phyloP scores from a whole-genome alignment of 805 yeast genomes.

The Sugiyamaella qingdaonensis region DNA sequence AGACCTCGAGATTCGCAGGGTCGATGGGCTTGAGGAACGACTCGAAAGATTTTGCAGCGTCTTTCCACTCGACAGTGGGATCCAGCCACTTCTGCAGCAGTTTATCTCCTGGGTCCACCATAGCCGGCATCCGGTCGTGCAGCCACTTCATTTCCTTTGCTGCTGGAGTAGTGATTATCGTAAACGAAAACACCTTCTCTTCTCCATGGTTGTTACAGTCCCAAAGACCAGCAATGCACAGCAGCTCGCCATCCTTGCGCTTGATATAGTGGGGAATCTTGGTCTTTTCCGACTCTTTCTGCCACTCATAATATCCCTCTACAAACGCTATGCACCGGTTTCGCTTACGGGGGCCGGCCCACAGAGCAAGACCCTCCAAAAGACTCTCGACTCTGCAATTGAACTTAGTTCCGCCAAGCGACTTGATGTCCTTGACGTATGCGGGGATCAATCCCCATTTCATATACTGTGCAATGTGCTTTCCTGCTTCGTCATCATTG shows the following conservation, averaged over 20 bases:
- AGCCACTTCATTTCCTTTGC: conserved; percentile 58
- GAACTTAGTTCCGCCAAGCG: conserved; percentile 36
- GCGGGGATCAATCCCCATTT: conserved; percentile 76
- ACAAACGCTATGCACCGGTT: conserved; percentile 73
- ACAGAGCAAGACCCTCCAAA: conserved; percentile 43
- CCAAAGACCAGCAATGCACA: conserved; percentile 65
- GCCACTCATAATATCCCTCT: conserved; percentile 87
- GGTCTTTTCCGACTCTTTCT: conserved; percentile 38
- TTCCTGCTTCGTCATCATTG: conserved; percentile 6
- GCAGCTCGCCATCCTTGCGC: conserved; percentile 46
- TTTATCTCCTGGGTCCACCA: conserved; percentile 48
- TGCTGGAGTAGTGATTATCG: conserved; percentile 74
- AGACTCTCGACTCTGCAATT: conserved; percentile 72
- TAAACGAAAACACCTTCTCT: conserved; percentile 44
- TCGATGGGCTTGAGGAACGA: conserved; percentile 39
- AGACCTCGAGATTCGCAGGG: conserved; percentile 43
- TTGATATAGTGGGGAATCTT: conserved; percentile 65
- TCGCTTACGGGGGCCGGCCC: conserved; percentile 49
- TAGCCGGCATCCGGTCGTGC: conserved; percentile 75
- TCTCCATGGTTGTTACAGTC: conserved; percentile 23
- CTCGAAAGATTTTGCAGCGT: conserved; percentile 35
- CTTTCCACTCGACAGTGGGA: conserved; percentile 27
- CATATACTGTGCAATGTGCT: conserved; percentile 47
- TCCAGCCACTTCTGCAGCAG: conserved; percentile 65
- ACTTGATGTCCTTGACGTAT: conserved; percentile 22